phyloP scores from a whole-genome alignment of 805 yeast species.

The Sungouiozyma ichnusensis region DNA sequence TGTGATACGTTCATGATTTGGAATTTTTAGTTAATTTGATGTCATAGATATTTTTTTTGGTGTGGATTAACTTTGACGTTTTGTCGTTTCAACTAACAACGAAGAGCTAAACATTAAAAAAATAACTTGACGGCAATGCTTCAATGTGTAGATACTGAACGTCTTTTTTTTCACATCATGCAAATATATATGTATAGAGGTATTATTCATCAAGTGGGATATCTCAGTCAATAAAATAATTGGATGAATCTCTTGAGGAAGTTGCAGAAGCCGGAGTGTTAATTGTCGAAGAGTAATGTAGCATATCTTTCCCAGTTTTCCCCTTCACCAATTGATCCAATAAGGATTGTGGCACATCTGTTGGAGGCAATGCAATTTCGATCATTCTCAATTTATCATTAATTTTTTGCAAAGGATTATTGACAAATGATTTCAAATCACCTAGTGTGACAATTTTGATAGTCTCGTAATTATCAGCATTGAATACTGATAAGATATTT shows the following conservation, averaged over 20 bases:
- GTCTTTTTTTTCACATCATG: too few relatives aligned
- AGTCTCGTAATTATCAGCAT: slow-evolving; percentile 39
- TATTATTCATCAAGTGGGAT: background rate
- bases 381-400: slow-evolving; percentile 41
- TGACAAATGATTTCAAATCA: slow-evolving; percentile 37
- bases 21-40: too few relatives aligned
- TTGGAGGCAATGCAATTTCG: slow-evolving; percentile 46
- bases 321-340: slow-evolving; percentile 21
- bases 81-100: background rate
- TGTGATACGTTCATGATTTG: too few relatives aligned
- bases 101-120: background rate
- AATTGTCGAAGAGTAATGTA: slow-evolving; percentile 26
- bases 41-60: too few relatives aligned
- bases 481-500: slow-evolving; percentile 39
- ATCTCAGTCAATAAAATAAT: too few relatives aligned
- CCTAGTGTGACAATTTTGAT: slow-evolving; percentile 37
- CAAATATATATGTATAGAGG: background rate
- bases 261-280: background rate
- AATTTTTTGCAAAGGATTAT: slow-evolving; percentile 30
- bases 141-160: too few relatives aligned
- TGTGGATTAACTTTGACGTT: too few relatives aligned
- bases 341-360: slow-evolving; percentile 44
- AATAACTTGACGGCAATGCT: too few relatives aligned
- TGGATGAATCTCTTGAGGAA: background rate
- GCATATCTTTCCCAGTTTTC: slow-evolving; percentile 12